Base-by-base conservation (phyloP, 1,139 yeast species). In the Arxiozyma telluris region DNA sequence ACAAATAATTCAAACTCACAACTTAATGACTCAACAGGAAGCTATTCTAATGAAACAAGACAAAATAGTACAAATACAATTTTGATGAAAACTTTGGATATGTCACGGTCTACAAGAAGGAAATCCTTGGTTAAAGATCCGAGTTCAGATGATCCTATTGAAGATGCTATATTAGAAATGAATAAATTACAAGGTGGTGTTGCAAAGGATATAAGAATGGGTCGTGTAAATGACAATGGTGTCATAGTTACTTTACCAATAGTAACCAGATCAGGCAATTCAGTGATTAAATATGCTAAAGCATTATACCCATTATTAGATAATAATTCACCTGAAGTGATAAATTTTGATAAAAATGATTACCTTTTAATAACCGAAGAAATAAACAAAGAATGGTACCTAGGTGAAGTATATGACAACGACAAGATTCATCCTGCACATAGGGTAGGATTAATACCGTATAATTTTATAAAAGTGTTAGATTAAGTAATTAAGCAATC, bases 371-470 rank as follows among this genome's bases (percentile, higher is more conserved):
- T 67, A 4, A 67, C 69, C 1, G 67, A 66, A 47, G 56, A 58
- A 6, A 60, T 67, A 11, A 66, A 65, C 52, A 56, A 64, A 12
- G 70, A 67, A 51, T 67, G 71, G 71, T 66, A 55, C 51, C 60
- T 59, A 47, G 71, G 71, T 34, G 71, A 67, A 53, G 70, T 66
- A 9, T 63, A 65, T 47, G 65, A 63, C 23, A 59, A 63, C 50
- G 61, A 64, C 42, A 57, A 52, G 30, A 59, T 64, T 17, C 55
- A 57, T 15, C 56, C 55, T 15, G 54, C 53, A 5, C 64, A 64
- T 49, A 58, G 59, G 25, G 49, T 53, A 34, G 71, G 71, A 12
- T 56, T 67, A 21, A 64, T 67, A 18, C 71, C 71, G 23, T 58
- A 53, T 50, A 67, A 67, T 52, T 67, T 66, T 48, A 64, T 67